Base-by-base conservation (phyloP, 1,139 yeast species). In the Geotrichum aggregatum region DNA sequence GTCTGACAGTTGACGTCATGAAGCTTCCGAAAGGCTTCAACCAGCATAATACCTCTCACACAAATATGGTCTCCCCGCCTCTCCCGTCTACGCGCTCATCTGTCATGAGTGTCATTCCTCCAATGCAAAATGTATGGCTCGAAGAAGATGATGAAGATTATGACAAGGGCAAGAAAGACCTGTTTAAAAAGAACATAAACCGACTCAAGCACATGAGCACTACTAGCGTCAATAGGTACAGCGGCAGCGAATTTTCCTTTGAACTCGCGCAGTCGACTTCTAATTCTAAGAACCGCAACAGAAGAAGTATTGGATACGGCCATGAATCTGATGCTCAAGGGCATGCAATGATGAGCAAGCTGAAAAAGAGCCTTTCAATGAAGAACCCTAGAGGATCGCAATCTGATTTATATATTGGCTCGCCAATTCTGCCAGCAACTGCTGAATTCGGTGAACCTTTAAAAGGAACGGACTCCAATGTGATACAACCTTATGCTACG, bases 141-240 rank as follows among this genome's bases (percentile, higher is more conserved):
- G 54, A 50, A 18, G 54, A 50, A 18, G 54, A 50, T 36, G 54
- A 50, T 18, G 53, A 50, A n/a, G 54, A 51, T 21, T 47, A 44
- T 19, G 34, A 30, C 13, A 26, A 34, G 14, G 35, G 38, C 2
- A 26, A 16, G 21, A 41, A 43, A 24, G 50, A 41, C 19, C 26
- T 39, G 34, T 38, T 47, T 14, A 21, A 33, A 31, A 40, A 24
- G 3, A 24, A 36, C 35, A 36, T 45, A 1, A 40, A 31, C 3
- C 35, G 50, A 11, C 14, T 30, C 31, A 39, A 34, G 41, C 50
- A 47, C 7, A 40, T 31, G 13, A 40, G 50, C 26, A 31, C 44
- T 11, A 38, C 44, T n/a, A 38, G 38, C 18, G 44, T 46, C 31
- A 38, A 46, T 19, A 24, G 38, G 13, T 33, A 31, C 22, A 33